phyloP scores from a whole-genome alignment of 192 early-diverging fungal species.

The Gamsiella multidivaricata region DNA sequence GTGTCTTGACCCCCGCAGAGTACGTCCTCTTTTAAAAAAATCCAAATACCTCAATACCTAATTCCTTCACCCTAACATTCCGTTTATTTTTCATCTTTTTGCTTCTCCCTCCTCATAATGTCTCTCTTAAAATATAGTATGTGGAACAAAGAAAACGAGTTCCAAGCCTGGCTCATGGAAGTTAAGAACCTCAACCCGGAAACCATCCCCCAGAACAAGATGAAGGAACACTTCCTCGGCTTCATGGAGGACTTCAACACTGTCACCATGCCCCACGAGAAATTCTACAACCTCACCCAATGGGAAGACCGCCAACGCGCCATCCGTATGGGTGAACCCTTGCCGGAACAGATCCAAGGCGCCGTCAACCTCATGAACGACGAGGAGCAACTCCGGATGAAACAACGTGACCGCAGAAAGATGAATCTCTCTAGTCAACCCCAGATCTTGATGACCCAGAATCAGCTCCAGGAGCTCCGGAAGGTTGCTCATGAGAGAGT shows the following conservation, averaged over 20 bases:
- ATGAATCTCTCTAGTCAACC: constrained; percentile 20
- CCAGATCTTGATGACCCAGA: constrained; percentile 48
- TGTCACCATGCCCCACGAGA: constrained; percentile 70
- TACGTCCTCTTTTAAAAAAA: constrained; percentile 57
- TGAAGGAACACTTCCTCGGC: constrained; percentile 64
- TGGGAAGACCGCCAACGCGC: constrained; percentile 62
- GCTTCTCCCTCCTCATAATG: neutral
- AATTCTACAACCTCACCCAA: constrained; percentile 64
- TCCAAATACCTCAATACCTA: neutral
- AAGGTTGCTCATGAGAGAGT: constrained; percentile 59
- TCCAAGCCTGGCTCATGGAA: constrained; percentile 67
- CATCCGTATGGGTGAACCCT: constrained; percentile 58
- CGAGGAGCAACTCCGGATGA: constrained; percentile 59
- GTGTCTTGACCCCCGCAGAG: constrained; percentile 66
- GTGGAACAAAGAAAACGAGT: constrained; percentile 61
- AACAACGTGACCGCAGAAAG: constrained; percentile 27
- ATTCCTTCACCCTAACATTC: constrained; percentile 1
- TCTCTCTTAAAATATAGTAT: constrained; percentile 6
- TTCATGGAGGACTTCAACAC: constrained; percentile 76
- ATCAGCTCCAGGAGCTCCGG: constrained; percentile 60
- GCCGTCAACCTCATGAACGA: constrained; percentile 61
- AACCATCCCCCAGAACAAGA: constrained; percentile 57
- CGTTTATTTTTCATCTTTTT: neutral
- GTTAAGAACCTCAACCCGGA: constrained; percentile 62
- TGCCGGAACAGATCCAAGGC: constrained; percentile 16